Conservation (phyloP, 1,139 yeast genomes). For the Nakaseomyces bracarensis region DNA sequence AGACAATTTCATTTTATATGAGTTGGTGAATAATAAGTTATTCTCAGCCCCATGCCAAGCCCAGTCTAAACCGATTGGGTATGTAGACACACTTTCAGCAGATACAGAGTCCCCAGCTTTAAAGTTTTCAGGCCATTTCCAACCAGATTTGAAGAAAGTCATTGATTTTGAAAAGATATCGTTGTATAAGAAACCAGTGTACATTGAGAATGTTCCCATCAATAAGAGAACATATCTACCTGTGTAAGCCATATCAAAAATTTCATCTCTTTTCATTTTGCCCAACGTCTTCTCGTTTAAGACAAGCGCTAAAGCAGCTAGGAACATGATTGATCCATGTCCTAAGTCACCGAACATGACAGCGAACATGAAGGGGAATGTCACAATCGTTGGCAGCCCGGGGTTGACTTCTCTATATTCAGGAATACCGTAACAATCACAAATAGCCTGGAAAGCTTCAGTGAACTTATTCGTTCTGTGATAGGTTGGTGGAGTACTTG, state of each 20-base stretch:
- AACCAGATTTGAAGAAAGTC: slow-evolving; percentile 78
- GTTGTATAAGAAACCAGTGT: slow-evolving; percentile 87
- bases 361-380: slow-evolving; percentile 98
- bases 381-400: slow-evolving; percentile 86
- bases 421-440: slow-evolving; percentile 92
- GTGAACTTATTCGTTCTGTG: slow-evolving; percentile 91
- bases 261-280: slow-evolving; percentile 74
- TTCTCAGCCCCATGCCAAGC: slow-evolving; percentile 98
- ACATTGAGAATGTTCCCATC: slow-evolving; percentile 91
- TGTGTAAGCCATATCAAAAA: slow-evolving; percentile 89
- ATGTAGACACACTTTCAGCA: slow-evolving; percentile 60
- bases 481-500: slow-evolving; percentile 85
- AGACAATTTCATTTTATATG: slow-evolving; percentile 93
- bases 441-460: slow-evolving; percentile 80
- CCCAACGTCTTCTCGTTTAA: slow-evolving; percentile 58
- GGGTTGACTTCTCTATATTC: slow-evolving; percentile 94
- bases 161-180: slow-evolving; percentile 87
- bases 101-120: slow-evolving; percentile 52
- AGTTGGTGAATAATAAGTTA: slow-evolving; percentile 78
- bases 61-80: slow-evolving; percentile 83
- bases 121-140: slow-evolving; percentile 82
- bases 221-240: slow-evolving; percentile 84
- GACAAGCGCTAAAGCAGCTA: slow-evolving; percentile 67
- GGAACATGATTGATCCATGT: slow-evolving; percentile 73
- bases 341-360: slow-evolving; percentile 99